Evolutionary conservation across 225 moss, liverwort and hornwort species (phyloP), one percentile per base, ranked within the genome.

Genomic region (Polytrichum commune): DNA sequence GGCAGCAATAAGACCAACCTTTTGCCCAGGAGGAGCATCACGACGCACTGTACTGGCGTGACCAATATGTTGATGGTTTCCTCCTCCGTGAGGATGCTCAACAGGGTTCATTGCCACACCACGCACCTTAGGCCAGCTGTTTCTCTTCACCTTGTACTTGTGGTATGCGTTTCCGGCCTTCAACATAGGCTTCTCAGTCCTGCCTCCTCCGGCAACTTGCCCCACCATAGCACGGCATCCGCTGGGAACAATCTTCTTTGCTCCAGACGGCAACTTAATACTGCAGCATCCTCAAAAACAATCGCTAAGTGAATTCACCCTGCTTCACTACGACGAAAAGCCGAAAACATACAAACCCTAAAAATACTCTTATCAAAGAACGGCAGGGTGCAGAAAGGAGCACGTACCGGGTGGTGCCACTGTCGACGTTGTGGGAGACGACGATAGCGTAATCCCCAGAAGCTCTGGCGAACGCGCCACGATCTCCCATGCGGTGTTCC

Each of bases 11-110:
- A 94, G 91, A 78, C 93, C 90, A 46, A 91, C 93, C 86, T 93
- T 93, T 54, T 93, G 91, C 61, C 91, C 86, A 19, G 89, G 91
- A 63, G 93, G 91, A 53, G 91, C 93, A 68, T 94, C 93, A 74
- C 91, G 90, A 62, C 93, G 88, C n/a, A 94, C 90, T 7, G 93
- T 92, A 68, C 91, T 91, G 35, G 93, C 93, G 62, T 93, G 93
- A 65, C 93, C 93, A 20, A 93, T 93, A 65, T 94, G 93, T 79
- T 92, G 90, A 80, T 94, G 93, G 72, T 94, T 91, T 76, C 91
- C 93, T 82, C 93, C 93, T 84, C 93, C 93, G 73, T 93, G 93
- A 27, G 93, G 93, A 86, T 93, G 93, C 82, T 93, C 93, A 72
- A 93, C 93, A 23, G 90, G 93, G 68, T 91, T 93, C 93, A 93